A percentile compares a stretch with the other conserved stretches of the same genome.
phyloP scores from a whole-genome alignment of 352 stramenopile genomes.

The Pseudoperonospora humuli region DNA sequence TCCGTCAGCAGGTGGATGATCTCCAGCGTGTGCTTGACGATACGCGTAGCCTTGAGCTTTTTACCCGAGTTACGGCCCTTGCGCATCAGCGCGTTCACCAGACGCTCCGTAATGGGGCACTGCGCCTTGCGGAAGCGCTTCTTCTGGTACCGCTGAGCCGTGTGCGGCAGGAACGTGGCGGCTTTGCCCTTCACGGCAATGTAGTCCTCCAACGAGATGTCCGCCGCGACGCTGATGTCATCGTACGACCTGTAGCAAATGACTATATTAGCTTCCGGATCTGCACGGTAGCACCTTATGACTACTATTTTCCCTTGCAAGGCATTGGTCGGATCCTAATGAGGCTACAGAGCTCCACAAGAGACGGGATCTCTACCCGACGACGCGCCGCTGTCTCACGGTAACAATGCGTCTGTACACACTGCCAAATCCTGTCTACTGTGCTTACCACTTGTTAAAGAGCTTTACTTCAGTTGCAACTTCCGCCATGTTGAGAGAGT shows the following conservation, averaged over 20 bases:
- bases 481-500: slow-evolving; percentile 88
- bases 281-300: background rate
- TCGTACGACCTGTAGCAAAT: slow-evolving; percentile 89
- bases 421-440: background rate
- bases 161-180: slow-evolving; percentile 98
- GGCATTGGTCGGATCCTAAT: background rate
- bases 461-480: slow-evolving; percentile 91
- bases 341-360: background rate
- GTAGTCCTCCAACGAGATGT: slow-evolving; percentile 99
- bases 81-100: slow-evolving; percentile 97
- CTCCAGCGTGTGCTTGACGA: slow-evolving; percentile 98
- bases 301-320: background rate
- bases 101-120: slow-evolving; percentile 98
- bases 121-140: slow-evolving; percentile 99
- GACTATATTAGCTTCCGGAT: slow-evolving; percentile 15
- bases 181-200: slow-evolving; percentile 98
- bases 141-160: slow-evolving; percentile 99
- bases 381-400: background rate
- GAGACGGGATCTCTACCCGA: background rate
- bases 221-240: slow-evolving; percentile 95
- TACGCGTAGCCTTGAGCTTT: slow-evolving; percentile 98
- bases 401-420: background rate
- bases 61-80: slow-evolving; percentile 99
- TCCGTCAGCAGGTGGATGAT: slow-evolving; percentile 99
- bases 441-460: slow-evolving; percentile 90